These are phyloP conservation scores for Fragaria vesca DNA, from an alignment of 306 rosid genomes.

Conservation along the genomic window DNA sequence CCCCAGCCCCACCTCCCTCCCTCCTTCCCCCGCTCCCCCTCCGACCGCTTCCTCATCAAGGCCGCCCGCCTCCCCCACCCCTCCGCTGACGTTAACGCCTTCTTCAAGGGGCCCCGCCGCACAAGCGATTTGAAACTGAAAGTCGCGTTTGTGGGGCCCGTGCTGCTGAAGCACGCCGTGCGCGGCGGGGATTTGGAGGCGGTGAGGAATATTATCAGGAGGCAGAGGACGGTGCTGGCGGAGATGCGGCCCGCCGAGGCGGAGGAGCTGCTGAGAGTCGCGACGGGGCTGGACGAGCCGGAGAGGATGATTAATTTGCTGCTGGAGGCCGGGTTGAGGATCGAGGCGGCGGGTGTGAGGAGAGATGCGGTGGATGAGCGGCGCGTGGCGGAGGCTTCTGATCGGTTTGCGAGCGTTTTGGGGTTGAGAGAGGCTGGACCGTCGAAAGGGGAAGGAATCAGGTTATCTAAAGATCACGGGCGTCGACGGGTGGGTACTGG, in stretches of 20 bases:
- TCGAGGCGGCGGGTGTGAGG: conserved; percentile 26
- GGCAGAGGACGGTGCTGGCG: conserved; percentile 48
- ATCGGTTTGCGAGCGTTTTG: conserved; percentile 28
- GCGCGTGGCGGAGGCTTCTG: conserved; percentile 49
- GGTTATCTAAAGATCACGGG: neutral
- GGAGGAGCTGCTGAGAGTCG: conserved; percentile 48
- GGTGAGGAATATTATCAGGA: conserved; percentile 52
- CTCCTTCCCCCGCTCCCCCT: conserved; percentile 64
- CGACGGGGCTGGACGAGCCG: conserved; percentile 54
- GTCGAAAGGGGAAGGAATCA: neutral
- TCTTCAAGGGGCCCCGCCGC: conserved; percentile 24
- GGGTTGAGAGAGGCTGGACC: conserved; percentile 14
- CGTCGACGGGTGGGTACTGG: conserved; percentile 27
- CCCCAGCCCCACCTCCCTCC: conserved; percentile 61
- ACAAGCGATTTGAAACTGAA: conserved; percentile 50
- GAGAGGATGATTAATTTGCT: conserved; percentile 60
- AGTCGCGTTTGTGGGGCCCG: conserved; percentile 60
- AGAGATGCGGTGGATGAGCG: conserved; percentile 21
- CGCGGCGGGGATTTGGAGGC: conserved; percentile 40
- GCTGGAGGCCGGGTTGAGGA: conserved; percentile 65
- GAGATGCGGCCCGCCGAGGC: conserved; percentile 42
- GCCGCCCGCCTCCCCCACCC: conserved; percentile 1
- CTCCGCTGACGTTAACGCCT: conserved; percentile 16
- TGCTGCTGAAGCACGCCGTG: conserved; percentile 55
- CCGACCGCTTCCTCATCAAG: conserved; percentile 68